These are phyloP conservation scores for Corinectria fuckeliana DNA, from an alignment of 2,329 filamentous ascomycete species.

Conservation along the genomic window DNA sequence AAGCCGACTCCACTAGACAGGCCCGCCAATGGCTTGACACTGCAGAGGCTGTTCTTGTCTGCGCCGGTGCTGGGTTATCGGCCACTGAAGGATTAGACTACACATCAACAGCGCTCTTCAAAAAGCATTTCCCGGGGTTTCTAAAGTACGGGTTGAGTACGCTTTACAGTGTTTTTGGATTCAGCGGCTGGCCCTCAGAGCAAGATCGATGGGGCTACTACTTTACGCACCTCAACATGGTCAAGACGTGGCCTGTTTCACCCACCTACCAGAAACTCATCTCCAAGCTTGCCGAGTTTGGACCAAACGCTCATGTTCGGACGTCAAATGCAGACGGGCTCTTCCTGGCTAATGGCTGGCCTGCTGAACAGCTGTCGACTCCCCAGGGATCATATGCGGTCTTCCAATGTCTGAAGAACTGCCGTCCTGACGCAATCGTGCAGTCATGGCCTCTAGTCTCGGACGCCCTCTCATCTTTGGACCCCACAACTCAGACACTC, in stretches of 20 bases:
- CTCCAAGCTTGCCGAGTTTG: conserved; percentile 10
- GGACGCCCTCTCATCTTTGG: conserved; percentile 7
- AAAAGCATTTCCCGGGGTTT: conserved; percentile 20
- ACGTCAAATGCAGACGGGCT: conserved; percentile 26
- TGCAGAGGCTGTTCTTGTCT: conserved; percentile 31
- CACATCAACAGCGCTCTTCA: conserved; percentile 24
- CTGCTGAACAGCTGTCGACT: conserved; percentile 15
- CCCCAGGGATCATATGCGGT: conserved; percentile 20
- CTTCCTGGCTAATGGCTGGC: conserved; percentile 21
- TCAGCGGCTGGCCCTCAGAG: conserved; percentile 27
- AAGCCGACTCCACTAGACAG: background rate
- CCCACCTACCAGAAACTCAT: conserved; percentile 23
- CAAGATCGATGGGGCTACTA: conserved; percentile 33
- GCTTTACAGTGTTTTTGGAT: conserved; percentile 31
- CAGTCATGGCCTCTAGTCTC: conserved; percentile 20
- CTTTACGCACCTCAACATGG: conserved; percentile 35
- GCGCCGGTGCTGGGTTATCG: conserved; percentile 30
- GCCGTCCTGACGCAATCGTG: conserved; percentile 14
- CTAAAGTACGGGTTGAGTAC: conserved; percentile 24
- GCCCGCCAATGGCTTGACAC: conserved; percentile 24
- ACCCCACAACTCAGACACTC: conserved; percentile 23
- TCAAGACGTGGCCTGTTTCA: conserved; percentile 25
- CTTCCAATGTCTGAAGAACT: conserved; percentile 31
- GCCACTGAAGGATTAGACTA: conserved; percentile 33
- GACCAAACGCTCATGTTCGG: conserved; percentile 24